Percentiles rank a stretch among this genome's conserved stretches.
Conservation (phyloP, 352 stramenopile species). For the Phytophthora sp. region DNA sequence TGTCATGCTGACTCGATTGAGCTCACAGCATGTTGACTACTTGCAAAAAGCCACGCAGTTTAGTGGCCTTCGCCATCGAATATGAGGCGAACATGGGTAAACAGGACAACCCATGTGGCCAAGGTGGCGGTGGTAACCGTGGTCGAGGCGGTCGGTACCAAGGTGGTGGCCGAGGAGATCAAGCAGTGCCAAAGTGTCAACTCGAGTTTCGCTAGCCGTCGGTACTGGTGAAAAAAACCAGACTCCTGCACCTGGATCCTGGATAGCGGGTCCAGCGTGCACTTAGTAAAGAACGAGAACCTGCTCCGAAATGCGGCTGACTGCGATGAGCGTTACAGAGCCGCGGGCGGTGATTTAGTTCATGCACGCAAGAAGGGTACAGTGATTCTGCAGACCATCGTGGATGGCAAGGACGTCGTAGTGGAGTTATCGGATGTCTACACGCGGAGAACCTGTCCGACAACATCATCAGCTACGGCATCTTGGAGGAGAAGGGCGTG, state of each 20-base stretch:
- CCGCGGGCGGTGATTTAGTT: neutral
- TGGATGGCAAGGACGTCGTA: neutral
- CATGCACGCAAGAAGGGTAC: neutral
- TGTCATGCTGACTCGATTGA: neutral
- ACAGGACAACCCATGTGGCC: no score
- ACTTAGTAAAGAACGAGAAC: constrained; percentile 8
- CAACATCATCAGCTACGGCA: neutral
- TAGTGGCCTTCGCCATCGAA: neutral
- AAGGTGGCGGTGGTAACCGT: neutral
- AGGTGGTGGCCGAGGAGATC: neutral
- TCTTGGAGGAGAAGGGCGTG: neutral
- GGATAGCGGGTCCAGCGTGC: constrained; percentile 19
- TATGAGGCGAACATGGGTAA: neutral
- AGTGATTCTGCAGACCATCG: neutral
- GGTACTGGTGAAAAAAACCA: neutral
- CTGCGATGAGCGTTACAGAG: neutral
- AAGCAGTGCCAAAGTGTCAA: neutral
- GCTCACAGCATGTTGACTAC: neutral
- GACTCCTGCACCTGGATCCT: constrained; percentile 7
- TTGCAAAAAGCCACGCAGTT: neutral
- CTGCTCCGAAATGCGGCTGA: constrained; percentile 5
- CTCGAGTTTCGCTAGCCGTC: neutral
- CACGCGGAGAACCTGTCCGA: neutral
- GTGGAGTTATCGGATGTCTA: neutral
- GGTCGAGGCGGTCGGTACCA: neutral